A percentile compares a stretch with the other conserved stretches of the same genome.
Conservation (phyloP, 2,329 filamentous ascomycete genomes). For the Paracorniculantispora psalliotae region DNA sequence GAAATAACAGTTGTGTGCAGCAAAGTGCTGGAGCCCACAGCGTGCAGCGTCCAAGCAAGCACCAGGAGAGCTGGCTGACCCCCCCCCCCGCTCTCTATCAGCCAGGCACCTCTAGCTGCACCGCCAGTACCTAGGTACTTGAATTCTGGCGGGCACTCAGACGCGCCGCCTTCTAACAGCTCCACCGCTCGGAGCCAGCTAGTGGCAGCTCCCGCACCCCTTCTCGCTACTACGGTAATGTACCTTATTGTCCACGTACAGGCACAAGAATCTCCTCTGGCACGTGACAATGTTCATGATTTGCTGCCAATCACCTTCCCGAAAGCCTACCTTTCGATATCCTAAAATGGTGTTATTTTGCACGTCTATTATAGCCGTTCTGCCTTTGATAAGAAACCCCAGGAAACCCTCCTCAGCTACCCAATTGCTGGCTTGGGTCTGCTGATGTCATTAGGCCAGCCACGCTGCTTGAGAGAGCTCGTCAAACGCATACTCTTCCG, state of each 20-base stretch:
- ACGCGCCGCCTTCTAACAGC: not conserved
- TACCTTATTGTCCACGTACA: too few species aligned
- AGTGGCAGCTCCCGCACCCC: too few species aligned
- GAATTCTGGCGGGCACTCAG: not conserved
- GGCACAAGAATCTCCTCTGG: not conserved
- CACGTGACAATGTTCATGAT: not conserved
- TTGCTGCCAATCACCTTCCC: not conserved
- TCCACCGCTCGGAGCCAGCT: not conserved
- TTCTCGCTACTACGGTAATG: too few species aligned
- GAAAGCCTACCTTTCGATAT: not conserved
- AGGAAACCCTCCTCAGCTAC: not conserved
- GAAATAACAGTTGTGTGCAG: conserved; percentile 12
- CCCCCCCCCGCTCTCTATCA: not conserved
- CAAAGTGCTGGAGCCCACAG: conserved; percentile 2
- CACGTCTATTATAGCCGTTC: not conserved
- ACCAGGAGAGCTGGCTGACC: not conserved
- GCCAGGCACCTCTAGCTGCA: not conserved
- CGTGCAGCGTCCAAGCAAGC: not conserved
- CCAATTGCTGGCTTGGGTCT: not conserved
- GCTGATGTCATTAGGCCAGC: not conserved
- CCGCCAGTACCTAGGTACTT: not conserved
- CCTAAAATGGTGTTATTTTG: not conserved
- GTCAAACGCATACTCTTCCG: not conserved
- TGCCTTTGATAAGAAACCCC: not conserved
- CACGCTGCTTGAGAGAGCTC: not conserved